A percentile compares a stretch with the other conserved stretches of the same genome.
Evolutionary conservation across 768 basidiomycete genomes (phyloP).

Genomic region (Phaeotremella skinneri): DNA sequence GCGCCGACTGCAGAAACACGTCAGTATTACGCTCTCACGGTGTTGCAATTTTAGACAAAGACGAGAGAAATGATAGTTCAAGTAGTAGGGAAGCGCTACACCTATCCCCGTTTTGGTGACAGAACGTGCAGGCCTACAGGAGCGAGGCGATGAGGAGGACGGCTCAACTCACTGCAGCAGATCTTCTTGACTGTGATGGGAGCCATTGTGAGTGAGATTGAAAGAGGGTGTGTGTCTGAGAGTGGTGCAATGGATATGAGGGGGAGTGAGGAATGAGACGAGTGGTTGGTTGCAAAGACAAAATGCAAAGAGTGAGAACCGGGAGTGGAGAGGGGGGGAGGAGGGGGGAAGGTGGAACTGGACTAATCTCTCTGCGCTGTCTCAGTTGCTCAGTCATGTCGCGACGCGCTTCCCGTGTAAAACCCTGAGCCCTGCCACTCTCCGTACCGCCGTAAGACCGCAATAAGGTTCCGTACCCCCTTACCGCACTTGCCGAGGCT

Average conservation of each 20-base stretch:
- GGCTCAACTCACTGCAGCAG: conserved; percentile 72
- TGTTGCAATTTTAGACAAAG: neutral
- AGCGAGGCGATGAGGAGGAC: neutral
- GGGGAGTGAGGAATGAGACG: neutral
- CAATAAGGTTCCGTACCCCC: too few species aligned
- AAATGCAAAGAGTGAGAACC: neutral
- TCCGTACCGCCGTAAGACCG: too few species aligned
- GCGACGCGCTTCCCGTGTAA: too few species aligned
- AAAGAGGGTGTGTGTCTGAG: neutral
- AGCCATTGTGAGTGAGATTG: conserved; percentile 37
- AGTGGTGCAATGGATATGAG: conserved; percentile 10
- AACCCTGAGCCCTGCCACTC: too few species aligned
- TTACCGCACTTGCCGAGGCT: too few species aligned
- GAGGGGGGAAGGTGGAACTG: conserved; percentile 1
- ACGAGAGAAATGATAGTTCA: neutral
- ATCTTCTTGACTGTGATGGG: conserved; percentile 69
- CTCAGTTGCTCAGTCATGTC: too few species aligned
- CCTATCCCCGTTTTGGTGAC: neutral
- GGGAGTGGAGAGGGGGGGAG: conserved; percentile 2
- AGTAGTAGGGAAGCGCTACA: neutral
- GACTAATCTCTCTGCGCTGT: too few species aligned
- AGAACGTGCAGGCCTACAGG: neutral
- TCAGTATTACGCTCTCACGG: conserved; percentile 5
- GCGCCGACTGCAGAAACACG: conserved; percentile 42
- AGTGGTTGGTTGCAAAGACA: neutral